phyloP scores from a whole-genome alignment of 2,329 filamentous ascomycete genomes.

The Botrytis medusae region DNA sequence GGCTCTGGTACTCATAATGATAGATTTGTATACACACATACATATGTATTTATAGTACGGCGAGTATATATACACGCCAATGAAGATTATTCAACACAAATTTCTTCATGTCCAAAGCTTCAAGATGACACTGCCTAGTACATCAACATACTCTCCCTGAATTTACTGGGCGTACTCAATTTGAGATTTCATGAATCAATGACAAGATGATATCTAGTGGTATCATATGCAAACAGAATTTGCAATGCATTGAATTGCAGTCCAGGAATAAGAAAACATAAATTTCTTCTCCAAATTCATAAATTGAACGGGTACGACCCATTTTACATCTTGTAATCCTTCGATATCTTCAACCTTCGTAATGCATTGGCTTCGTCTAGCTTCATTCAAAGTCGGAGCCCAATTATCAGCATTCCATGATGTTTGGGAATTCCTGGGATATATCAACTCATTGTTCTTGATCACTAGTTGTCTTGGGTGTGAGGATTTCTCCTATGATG shows the following conservation, averaged over 20 bases:
- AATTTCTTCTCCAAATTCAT: fast-evolving
- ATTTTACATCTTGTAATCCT: background rate
- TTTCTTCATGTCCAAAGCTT: background rate
- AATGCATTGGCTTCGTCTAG: background rate
- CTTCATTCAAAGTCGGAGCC: fast-evolving
- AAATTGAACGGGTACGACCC: fast-evolving
- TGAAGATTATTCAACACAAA: background rate
- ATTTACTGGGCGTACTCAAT: background rate
- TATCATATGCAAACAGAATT: background rate
- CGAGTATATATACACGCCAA: background rate
- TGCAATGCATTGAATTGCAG: background rate
- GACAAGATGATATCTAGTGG: background rate
- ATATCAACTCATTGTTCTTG: background rate
- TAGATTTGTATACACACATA: background rate
- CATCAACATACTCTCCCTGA: no score
- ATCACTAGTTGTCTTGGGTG: background rate
- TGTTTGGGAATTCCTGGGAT: background rate
- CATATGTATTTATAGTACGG: background rate
- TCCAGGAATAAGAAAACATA: fast-evolving
- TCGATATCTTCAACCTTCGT: background rate
- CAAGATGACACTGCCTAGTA: background rate
- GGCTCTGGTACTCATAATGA: background rate
- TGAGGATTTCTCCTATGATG: background rate
- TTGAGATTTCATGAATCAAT: fast-evolving
- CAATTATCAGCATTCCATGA: background rate